phyloP scores from a whole-genome alignment of 1,284 basidiomycete species.

The Inonotus hispidus region DNA sequence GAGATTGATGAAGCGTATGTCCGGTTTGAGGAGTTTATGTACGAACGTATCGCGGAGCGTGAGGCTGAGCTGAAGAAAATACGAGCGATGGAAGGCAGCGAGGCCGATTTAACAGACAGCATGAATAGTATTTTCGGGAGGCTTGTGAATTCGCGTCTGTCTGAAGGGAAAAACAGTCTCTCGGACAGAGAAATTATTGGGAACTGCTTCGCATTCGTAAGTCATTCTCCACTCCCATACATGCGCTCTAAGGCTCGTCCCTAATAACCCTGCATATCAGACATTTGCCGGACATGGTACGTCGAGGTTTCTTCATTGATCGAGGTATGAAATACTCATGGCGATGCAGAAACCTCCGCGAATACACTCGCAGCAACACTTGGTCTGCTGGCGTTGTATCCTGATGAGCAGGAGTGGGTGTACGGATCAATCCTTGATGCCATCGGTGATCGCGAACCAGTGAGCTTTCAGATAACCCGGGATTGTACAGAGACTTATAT shows the following conservation, averaged over 20 bases:
- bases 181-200: constrained; percentile 20
- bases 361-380: constrained; percentile 20
- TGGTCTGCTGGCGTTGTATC: constrained; percentile 19
- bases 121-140: constrained; percentile 15
- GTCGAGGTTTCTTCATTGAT: not conserved
- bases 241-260: not conserved
- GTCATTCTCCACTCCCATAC: not conserved
- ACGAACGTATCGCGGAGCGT: constrained; percentile 4
- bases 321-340: not conserved
- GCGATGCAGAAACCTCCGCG: constrained; percentile 20
- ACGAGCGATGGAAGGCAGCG: not conserved
- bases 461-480: not conserved
- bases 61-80: constrained; percentile 14
- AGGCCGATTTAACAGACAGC: not conserved
- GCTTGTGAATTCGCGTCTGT: constrained; percentile 14
- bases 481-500: not conserved
- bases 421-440: constrained; percentile 16
- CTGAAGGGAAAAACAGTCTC: constrained; percentile 14
- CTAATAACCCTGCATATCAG: not conserved
- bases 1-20: constrained; percentile 14
- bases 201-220: constrained; percentile 20
- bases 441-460: constrained; percentile 14
- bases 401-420: constrained; percentile 20
- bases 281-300: constrained; percentile 21
- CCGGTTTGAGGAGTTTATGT: constrained; percentile 15